Evolutionary conservation across 768 basidiomycete genomes (phyloP).

Genomic region (Asterophora parasitica): DNA sequence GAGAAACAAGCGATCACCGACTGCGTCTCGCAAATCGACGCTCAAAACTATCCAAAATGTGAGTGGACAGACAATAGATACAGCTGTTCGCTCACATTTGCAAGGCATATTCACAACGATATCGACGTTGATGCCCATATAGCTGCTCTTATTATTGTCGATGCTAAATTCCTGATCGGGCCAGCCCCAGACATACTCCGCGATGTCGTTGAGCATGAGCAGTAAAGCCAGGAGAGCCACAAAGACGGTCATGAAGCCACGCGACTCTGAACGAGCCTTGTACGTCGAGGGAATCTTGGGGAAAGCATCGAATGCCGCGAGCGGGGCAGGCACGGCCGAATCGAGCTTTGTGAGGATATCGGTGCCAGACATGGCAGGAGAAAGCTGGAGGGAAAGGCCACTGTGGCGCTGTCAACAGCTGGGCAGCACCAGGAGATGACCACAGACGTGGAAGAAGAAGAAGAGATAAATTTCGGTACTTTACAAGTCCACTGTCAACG

Average conservation of each 20-base stretch:
- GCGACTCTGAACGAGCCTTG: slow-evolving; percentile 71
- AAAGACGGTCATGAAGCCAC: slow-evolving; percentile 78
- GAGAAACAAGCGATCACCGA: slow-evolving; percentile 89
- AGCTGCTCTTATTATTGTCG: slow-evolving; percentile 55
- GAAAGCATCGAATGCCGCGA: slow-evolving; percentile 81
- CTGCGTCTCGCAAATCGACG: slow-evolving; percentile 86
- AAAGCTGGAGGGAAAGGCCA: background rate
- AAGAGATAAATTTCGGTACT: too few relatives aligned
- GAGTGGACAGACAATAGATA: too few relatives aligned
- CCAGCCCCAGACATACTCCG: slow-evolving; percentile 93
- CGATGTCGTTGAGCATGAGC: slow-evolving; percentile 82
- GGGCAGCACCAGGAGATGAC: too few relatives aligned
- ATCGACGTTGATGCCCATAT: slow-evolving; percentile 86
- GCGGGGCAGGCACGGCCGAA: slow-evolving; percentile 53
- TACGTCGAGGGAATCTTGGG: slow-evolving; percentile 81
- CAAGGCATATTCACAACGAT: slow-evolving; percentile 92
- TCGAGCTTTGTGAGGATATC: slow-evolving; percentile 59
- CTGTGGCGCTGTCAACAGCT: too few relatives aligned
- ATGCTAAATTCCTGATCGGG: slow-evolving; percentile 87
- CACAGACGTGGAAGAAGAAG: too few relatives aligned
- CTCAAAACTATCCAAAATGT: slow-evolving; percentile 66
- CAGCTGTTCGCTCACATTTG: slow-evolving; percentile 78
- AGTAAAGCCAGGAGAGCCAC: slow-evolving; percentile 62
- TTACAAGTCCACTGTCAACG: too few relatives aligned
- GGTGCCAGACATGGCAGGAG: slow-evolving; percentile 20